Evolutionary conservation across 345 rosid species (phyloP).

Genomic region (Dipteronia dyeriana): DNA sequence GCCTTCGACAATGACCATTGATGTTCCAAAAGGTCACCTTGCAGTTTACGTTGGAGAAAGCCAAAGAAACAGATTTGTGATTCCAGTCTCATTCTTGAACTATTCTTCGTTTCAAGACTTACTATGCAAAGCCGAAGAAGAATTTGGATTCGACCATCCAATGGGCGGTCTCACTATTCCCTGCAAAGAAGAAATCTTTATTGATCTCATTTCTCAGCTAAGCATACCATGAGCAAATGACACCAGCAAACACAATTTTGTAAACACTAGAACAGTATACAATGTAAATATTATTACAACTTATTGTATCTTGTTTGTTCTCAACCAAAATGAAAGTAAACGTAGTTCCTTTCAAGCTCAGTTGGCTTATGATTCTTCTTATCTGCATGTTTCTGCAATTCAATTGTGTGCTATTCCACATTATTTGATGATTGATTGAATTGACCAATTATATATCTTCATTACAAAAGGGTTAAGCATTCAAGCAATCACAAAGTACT

Average conservation of each 20-base stretch:
- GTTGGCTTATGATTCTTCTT: neutral
- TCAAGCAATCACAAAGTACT: no score
- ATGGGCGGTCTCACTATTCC: slow-evolving; percentile 43
- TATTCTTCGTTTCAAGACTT: slow-evolving; percentile 41
- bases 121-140: slow-evolving; percentile 36
- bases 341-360: neutral
- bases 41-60: slow-evolving; percentile 26
- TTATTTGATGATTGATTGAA: no score
- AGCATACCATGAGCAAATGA: slow-evolving; percentile 9
- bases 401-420: neutral
- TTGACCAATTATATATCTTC: no score
- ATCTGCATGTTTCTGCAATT: neutral
- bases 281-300: no score
- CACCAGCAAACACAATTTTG: neutral
- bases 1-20: neutral
- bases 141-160: slow-evolving; percentile 42
- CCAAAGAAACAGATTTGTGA: slow-evolving; percentile 27
- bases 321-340: neutral
- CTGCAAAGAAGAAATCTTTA: slow-evolving; percentile 36
- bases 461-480: no score
- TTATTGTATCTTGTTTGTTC: neutral
- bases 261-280: no score
- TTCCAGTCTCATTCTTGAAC: slow-evolving; percentile 37
- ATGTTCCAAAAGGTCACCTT: slow-evolving; percentile 28
- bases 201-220: slow-evolving; percentile 33